Base-by-base conservation (phyloP, 176 grass and related monocot species). In the Carex parvula region DNA sequence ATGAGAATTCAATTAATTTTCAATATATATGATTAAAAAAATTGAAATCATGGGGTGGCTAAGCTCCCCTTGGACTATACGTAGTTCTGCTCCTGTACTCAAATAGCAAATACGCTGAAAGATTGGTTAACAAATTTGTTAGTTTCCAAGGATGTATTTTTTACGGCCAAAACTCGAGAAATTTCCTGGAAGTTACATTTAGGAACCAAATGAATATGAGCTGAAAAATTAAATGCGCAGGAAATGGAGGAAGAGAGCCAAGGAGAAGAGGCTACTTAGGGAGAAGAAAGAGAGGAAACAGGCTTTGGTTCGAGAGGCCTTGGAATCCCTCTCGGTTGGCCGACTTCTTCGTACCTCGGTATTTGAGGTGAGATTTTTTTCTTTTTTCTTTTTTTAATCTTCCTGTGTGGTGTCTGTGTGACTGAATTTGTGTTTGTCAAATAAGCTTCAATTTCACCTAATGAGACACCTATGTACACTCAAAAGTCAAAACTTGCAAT, bases 271-370 rank as follows among this genome's bases (percentile, higher is more conserved):
- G 78, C 73, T 81, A 89, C 63, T 8, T 30, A 88, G 91, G 63
- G 91, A 95, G 81, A 87, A 95, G 81, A 95, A 90, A 89, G 91
- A 95, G 78, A 83, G 91, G 78, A 99, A 86, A 89, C 66, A 81
- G 30, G 75, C 81, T 87, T 88, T 92, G 85, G 84, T 91, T 64
- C 73, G 68, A 88, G 83, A 84, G 60, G 96, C 96, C 75, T 86
- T 99, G 80, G 86, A 55, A 89, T 95, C 86, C 54, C 80, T 99
- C 12, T 90, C 89, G 20, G 67, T 92, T 26, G 96, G 93, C 3
- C 89, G 91, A 67, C 89, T 91, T 53, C 35, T 95, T 70, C 96
- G 83, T 59, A 67, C 61, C 30, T 68, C 22, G 6, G 60, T 6
- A 15, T 17, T 75, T 72, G 42, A 8, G 44, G 85, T 87, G 29